Percentiles rank a stretch among this genome's conserved stretches.
These are phyloP conservation scores for Macaranga tanarius DNA, from an alignment of 441 rosid species.

Conservation along the genomic window DNA sequence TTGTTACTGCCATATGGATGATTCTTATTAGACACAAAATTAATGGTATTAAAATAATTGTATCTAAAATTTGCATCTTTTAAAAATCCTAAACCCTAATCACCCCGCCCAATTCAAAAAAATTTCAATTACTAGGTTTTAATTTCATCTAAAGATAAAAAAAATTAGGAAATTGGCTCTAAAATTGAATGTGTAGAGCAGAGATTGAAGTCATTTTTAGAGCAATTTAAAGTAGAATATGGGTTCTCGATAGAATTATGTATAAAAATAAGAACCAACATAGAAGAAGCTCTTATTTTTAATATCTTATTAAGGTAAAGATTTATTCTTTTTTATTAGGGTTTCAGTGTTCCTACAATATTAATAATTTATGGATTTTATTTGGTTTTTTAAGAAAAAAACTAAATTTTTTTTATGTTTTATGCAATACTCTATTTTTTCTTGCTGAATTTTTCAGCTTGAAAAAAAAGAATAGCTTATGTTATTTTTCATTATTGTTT, in stretches of 20 bases:
- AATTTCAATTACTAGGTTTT: neutral
- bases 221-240: constrained; percentile 54
- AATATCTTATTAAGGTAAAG: constrained; percentile 77
- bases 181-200: constrained; percentile 47
- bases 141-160: neutral
- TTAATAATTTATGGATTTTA: constrained; percentile 1
- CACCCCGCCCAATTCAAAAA: neutral
- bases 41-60: too few species aligned
- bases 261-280: constrained; percentile 96
- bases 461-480: neutral
- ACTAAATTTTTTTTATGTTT: neutral
- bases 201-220: constrained; percentile 50
- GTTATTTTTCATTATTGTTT: neutral
- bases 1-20: too few species aligned
- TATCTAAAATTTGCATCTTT: too few species aligned
- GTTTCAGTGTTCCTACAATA: neutral
- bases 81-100: neutral
- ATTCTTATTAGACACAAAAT: too few species aligned
- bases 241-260: constrained; percentile 72
- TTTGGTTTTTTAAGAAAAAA: neutral
- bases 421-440: neutral
- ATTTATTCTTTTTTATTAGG: neutral
- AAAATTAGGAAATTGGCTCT: constrained; percentile 31
- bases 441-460: neutral
- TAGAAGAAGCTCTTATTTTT: constrained; percentile 79